Percentiles rank a stretch among this genome's conserved stretches.
Evolutionary conservation across 1,284 basidiomycete genomes (phyloP).

Genomic region (Thecaphora thlaspeos): DNA sequence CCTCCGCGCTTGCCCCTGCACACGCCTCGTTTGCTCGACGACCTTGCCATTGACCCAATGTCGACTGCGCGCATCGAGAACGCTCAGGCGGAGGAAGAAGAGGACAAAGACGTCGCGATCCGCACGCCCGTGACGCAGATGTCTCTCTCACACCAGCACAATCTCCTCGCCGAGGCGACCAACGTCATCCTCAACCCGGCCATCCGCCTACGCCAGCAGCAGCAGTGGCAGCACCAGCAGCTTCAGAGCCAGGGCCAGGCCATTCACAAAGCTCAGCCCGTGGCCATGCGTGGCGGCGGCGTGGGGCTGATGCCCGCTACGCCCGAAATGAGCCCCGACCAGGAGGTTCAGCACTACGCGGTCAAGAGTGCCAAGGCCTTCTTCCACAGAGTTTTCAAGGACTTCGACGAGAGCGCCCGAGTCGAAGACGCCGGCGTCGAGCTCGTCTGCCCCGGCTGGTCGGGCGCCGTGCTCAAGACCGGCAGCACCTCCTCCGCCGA

Average conservation of each 20-base stretch:
- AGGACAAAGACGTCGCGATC: not conserved
- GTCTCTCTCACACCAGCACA: slow-evolving; percentile 1
- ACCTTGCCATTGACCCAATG: slow-evolving; percentile 10
- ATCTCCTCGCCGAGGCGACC: slow-evolving; percentile 20
- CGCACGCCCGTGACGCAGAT: not conserved
- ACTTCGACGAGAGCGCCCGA: slow-evolving; percentile 15
- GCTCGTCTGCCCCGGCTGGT: slow-evolving; percentile 47
- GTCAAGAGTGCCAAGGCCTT: slow-evolving; percentile 40
- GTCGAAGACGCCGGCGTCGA: slow-evolving; percentile 48
- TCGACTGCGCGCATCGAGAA: too few relatives aligned
- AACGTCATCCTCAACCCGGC: slow-evolving; percentile 21
- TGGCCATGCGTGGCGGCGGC: not conserved
- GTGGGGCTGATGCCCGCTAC: slow-evolving; percentile 42
- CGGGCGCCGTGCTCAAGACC: slow-evolving; percentile 43
- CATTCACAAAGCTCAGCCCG: not conserved
- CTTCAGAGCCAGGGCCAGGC: too few relatives aligned
- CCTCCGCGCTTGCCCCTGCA: slow-evolving; percentile 31
- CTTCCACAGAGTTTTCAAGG: slow-evolving; percentile 34
- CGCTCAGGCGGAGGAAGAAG: too few relatives aligned
- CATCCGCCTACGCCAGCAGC: slow-evolving; percentile 18
- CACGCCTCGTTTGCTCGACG: slow-evolving; percentile 10
- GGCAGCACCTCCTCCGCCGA: not conserved
- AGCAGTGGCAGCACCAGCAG: slow-evolving; percentile 12
- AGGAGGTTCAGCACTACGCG: slow-evolving; percentile 37
- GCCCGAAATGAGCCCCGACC: slow-evolving; percentile 47